These are phyloP conservation scores for Apiosordaria backusii DNA, from an alignment of 495 filamentous ascomycete genomes.

Conservation along the genomic window DNA sequence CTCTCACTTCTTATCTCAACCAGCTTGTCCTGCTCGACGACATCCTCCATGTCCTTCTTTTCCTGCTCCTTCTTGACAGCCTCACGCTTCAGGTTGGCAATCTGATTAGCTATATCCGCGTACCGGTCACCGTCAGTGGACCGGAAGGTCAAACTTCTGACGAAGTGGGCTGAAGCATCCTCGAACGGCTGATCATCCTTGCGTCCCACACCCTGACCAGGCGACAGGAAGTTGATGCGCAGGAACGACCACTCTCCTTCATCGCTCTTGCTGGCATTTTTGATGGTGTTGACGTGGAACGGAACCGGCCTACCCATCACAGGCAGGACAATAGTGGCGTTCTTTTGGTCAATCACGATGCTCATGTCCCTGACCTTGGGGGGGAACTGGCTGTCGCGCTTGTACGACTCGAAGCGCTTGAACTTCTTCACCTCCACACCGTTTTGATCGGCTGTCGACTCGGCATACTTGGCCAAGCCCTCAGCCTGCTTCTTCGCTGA, in stretches of 20 bases:
- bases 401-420: slow-evolving; percentile 98
- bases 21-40: slow-evolving; percentile 98
- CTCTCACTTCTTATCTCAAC: slow-evolving; percentile 79
- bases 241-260: slow-evolving; percentile 93
- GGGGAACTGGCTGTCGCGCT: slow-evolving; percentile 94
- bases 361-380: slow-evolving; percentile 74
- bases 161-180: slow-evolving; percentile 90
- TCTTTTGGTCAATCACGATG: slow-evolving; percentile 87
- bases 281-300: slow-evolving; percentile 98
- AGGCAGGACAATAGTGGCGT: slow-evolving; percentile 83
- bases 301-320: slow-evolving; percentile 98
- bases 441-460: slow-evolving; percentile 77
- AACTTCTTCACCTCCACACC: slow-evolving; percentile 93
- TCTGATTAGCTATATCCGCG: slow-evolving; percentile 81
- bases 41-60: slow-evolving; percentile 99
- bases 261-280: slow-evolving; percentile 92
- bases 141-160: slow-evolving; percentile 89
- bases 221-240: slow-evolving; percentile 94
- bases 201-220: slow-evolving; percentile 93
- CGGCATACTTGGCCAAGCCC: slow-evolving; percentile 75
- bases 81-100: slow-evolving; percentile 90
- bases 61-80: slow-evolving; percentile 89
- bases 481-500: slow-evolving; percentile 83
- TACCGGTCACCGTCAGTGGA: slow-evolving; percentile 85
- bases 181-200: slow-evolving; percentile 99